These are phyloP conservation scores for Aquilaria yunnanensis DNA, from an alignment of 345 rosid species.

Conservation along the genomic window DNA sequence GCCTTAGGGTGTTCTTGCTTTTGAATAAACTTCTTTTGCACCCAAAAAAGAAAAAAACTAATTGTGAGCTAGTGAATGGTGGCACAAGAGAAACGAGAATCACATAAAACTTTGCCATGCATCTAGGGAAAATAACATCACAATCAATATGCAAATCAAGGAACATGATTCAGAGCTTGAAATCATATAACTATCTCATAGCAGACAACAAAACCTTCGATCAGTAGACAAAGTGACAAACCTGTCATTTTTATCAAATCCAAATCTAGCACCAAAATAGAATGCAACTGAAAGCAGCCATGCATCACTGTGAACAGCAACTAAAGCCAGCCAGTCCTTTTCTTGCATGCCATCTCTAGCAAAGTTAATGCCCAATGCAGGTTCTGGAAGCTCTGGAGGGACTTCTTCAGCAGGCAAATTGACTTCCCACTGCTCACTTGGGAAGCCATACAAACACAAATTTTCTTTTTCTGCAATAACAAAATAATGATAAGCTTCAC, in stretches of 20 bases:
- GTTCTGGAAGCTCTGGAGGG: conserved; percentile 95
- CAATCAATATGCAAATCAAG: background rate
- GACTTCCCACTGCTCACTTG: conserved; percentile 89
- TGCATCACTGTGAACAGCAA: conserved; percentile 74
- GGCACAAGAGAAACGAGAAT: background rate
- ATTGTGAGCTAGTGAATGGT: too few relatives aligned
- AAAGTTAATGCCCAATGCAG: conserved; percentile 91
- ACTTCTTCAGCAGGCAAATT: conserved; percentile 93
- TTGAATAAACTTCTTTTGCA: too few relatives aligned
- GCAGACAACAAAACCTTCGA: background rate
- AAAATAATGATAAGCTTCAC: conserved; percentile 1
- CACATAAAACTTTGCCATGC: background rate
- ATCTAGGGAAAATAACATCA: background rate
- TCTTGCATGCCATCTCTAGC: conserved; percentile 93
- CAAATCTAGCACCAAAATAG: conserved; percentile 87
- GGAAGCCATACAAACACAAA: conserved; percentile 74
- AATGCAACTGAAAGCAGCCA: conserved; percentile 93
- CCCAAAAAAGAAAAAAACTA: background rate
- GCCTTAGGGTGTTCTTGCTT: too few relatives aligned
- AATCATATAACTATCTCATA: background rate
- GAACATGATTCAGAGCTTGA: background rate
- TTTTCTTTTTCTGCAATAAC: conserved; percentile 70
- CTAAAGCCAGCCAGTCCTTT: conserved; percentile 87
- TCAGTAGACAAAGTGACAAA: conserved; percentile 39
- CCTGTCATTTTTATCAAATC: conserved; percentile 92